Base-by-base conservation (phyloP, 768 basidiomycete genomes). In the Tylopilus cervinicoccineus region DNA sequence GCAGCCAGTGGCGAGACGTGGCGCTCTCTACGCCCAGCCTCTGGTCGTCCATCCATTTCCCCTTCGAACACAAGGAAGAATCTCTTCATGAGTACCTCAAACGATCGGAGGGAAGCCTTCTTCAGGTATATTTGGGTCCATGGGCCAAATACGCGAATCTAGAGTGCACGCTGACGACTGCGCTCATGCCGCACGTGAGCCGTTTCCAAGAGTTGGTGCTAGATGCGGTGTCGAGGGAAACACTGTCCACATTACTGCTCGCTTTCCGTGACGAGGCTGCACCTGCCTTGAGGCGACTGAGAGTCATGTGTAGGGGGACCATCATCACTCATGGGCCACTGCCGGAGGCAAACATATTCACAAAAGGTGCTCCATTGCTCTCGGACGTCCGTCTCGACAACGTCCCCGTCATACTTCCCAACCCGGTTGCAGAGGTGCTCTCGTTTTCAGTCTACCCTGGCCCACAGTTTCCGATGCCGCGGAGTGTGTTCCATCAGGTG, bases 371-470 rank as follows among this genome's bases (percentile, higher is more conserved):
- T 3, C 68, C 68, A 5, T 34, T 58, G 17, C 64, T 70, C 27
- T 44, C 59, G 23, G 66, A 68, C 16, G 55, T 70, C 39, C 70
- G 63, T 27, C 49, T 70, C 12, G 70, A 71, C 52, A 56, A 59
- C 10, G 32, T 70, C 8, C 60, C 64, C 37, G 39, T 68, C 24
- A 46, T 58, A 37, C 47, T 62, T 9, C 62, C 66, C 26, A 53
- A 47, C 19, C 45, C 58, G 12, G n/a, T 37, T 24, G 38, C 43
- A 11, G 65, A 57, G 43, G 54, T 48, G 10, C 60, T 70, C 17
- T 68, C 69, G 33, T 58, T 70, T 23, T 70, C 67, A 27, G 57
- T 61, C 24, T 66, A 60, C 49, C 66, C 65, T 9, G 71, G 66
- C 20, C 59, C 63, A 11, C 63, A 65, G 37, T 66, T 67, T 33